Percentiles rank a stretch among this genome's conserved stretches.
Conservation (phyloP, 345 rosid species). For the Kandelia obovata region DNA sequence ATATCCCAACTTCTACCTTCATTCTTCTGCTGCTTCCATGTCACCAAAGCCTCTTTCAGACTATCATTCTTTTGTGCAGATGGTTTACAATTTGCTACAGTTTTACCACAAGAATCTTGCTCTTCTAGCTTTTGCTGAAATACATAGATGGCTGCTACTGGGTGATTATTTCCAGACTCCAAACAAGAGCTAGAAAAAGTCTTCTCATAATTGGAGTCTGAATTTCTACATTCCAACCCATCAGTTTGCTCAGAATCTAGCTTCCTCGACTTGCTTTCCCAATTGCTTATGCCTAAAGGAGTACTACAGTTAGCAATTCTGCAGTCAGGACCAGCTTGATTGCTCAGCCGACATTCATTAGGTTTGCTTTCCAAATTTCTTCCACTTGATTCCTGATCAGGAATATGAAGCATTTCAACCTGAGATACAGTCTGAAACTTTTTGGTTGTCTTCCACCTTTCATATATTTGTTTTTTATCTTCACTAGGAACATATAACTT, state of each 20-base stretch:
- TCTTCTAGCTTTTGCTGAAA: slow-evolving; percentile 12
- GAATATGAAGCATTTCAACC: slow-evolving; percentile 28
- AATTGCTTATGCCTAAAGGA: slow-evolving; percentile 17
- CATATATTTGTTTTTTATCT: slow-evolving; percentile 29
- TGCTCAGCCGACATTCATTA: slow-evolving; percentile 5
- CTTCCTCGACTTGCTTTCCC: slow-evolving; percentile 14
- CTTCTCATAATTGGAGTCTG: slow-evolving; percentile 7
- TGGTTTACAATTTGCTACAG: slow-evolving; percentile 4
- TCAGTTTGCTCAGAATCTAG: slow-evolving; percentile 11
- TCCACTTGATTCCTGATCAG: slow-evolving; percentile 12
- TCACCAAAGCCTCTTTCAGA: neutral
- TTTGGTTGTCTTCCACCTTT: slow-evolving; percentile 31
- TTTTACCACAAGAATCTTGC: slow-evolving; percentile 17
- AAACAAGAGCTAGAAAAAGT: slow-evolving; percentile 5
- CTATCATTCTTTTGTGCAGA: slow-evolving; percentile 5
- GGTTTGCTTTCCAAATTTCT: slow-evolving; percentile 9
- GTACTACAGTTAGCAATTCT: slow-evolving; percentile 4
- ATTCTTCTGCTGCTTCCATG: slow-evolving; percentile 8
- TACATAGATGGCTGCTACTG: neutral
- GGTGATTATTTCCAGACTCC: slow-evolving; percentile 8
- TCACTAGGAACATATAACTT: slow-evolving; percentile 20
- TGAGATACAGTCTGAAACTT: slow-evolving; percentile 25
- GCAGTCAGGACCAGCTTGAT: neutral
- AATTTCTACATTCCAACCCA: slow-evolving; percentile 13
- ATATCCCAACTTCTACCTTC: slow-evolving; percentile 7